Evolutionary conservation across 257 asterid species (phyloP), one percentile per base, ranked within the genome.

Genomic region (Echites panduratus): DNA sequence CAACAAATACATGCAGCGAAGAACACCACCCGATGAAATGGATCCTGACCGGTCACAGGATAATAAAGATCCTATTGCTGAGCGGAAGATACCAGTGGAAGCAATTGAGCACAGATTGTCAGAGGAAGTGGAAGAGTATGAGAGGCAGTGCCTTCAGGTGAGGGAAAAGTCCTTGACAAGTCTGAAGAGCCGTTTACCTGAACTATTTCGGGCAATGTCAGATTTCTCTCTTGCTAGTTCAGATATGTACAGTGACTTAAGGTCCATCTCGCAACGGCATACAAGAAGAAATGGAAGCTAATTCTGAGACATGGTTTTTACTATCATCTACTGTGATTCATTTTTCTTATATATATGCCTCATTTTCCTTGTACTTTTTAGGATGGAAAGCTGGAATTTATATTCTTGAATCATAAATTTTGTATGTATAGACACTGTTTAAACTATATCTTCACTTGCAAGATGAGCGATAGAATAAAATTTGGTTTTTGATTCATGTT

Each of bases 191-290:
- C 86, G 87, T 63, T 76, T 93, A 85, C 98, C 98, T 0, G 93
- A 87, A 70, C 88, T 94, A 32, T 91, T 94, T 20, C 74, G 81
- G 76, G 86, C 90, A 0, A 63, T 89, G 82, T 82, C 91, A 0
- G 93, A 87, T 63, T 91, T 87, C 78, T 89, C 98, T 12, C 89
- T 86, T 47, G 94, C 91, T 72, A 89, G 95, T 78, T 87, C 98
- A 47, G 96, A 88, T 54, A 94, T 91, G 97, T 89, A 89, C 71
- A 78, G 86, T 67, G 73, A 83, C 52, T 83, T 94, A 82, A 86
- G 84, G 85, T 70, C 89, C 79, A 82, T 88, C 11, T 53, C 87
- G 1, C 85, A 79, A 38, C 74, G 79, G 67, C 82, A 67, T 26
- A 71, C 66, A 73, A 72, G 59, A 72, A 78, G 83, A 82, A 79